Conservation (phyloP, 2,329 filamentous ascomycete genomes). For the Pyricularia pennisetigena region DNA sequence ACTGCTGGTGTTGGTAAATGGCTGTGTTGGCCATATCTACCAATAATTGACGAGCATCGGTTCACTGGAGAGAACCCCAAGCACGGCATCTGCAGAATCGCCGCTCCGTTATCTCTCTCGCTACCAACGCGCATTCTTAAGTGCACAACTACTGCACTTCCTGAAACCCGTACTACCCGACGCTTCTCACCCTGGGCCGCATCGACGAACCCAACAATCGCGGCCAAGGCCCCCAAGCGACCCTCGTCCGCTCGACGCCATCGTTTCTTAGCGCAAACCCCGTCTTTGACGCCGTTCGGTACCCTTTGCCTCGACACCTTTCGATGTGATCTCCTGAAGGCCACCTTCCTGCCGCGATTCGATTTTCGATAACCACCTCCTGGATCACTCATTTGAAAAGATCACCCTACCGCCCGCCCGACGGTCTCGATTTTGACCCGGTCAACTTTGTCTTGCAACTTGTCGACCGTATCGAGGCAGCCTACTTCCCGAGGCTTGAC, state of each 20-base stretch:
- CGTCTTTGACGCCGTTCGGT: not conserved
- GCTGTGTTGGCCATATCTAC: not conserved
- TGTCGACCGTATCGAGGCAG: not conserved
- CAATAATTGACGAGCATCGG: not conserved
- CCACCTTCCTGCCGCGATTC: not conserved
- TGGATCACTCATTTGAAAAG: not conserved
- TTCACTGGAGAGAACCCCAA: not conserved
- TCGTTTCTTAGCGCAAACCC: not conserved
- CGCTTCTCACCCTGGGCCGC: not conserved
- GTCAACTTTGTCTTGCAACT: not conserved
- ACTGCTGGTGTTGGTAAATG: not conserved
- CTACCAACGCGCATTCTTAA: not conserved
- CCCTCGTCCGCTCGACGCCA: not conserved
- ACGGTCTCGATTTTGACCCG: not conserved
- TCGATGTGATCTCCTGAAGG: not conserved
- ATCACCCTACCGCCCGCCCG: not conserved
- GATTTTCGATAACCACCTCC: not conserved
- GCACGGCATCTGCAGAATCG: not conserved
- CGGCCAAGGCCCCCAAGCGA: not conserved
- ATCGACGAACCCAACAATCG: not conserved
- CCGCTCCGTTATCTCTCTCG: not conserved
- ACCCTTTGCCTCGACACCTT: not conserved
- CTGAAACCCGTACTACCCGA: slow-evolving; percentile 1
- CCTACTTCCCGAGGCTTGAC: not conserved
- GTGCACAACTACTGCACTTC: slow-evolving; percentile 1